These are phyloP conservation scores for Alectoria sarmentosa DNA, from an alignment of 495 filamentous ascomycete species.

Conservation along the genomic window DNA sequence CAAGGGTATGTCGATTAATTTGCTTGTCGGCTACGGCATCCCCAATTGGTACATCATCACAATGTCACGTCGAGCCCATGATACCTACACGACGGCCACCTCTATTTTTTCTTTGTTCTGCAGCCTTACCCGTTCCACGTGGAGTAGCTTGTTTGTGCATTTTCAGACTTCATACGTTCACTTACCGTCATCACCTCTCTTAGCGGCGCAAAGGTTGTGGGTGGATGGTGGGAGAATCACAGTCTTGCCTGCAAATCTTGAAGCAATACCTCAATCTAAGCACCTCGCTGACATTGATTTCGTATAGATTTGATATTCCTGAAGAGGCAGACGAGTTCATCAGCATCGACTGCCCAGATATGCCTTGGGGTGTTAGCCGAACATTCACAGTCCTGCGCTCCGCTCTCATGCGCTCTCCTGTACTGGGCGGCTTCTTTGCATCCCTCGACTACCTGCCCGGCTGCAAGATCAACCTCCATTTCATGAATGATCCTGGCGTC, in stretches of 20 bases:
- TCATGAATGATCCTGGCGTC: slow-evolving; percentile 17
- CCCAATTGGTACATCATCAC: slow-evolving; percentile 4
- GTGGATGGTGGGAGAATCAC: not conserved
- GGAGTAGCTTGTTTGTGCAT: not conserved
- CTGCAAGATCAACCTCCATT: slow-evolving; percentile 20
- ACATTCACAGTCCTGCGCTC: slow-evolving; percentile 18
- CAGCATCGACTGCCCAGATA: slow-evolving; percentile 20
- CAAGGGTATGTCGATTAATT: slow-evolving; percentile 11
- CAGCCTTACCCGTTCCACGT: slow-evolving; percentile 1
- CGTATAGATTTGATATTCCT: not conserved
- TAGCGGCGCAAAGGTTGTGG: not conserved
- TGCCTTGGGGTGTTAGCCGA: not conserved
- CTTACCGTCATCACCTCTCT: not conserved
- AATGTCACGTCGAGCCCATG: not conserved
- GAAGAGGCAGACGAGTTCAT: slow-evolving; percentile 20
- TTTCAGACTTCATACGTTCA: not conserved
- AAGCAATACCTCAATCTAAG: not conserved
- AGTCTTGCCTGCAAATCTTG: not conserved
- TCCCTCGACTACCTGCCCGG: slow-evolving; percentile 20
- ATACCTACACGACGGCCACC: not conserved
- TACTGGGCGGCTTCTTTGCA: slow-evolving; percentile 23
- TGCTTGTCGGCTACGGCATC: not conserved
- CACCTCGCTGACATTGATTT: not conserved
- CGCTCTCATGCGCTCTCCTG: slow-evolving; percentile 21
- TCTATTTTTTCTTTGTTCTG: not conserved